These are phyloP conservation scores for Phytophthora cactorum DNA, from an alignment of 352 stramenopile species.

Conservation along the genomic window DNA sequence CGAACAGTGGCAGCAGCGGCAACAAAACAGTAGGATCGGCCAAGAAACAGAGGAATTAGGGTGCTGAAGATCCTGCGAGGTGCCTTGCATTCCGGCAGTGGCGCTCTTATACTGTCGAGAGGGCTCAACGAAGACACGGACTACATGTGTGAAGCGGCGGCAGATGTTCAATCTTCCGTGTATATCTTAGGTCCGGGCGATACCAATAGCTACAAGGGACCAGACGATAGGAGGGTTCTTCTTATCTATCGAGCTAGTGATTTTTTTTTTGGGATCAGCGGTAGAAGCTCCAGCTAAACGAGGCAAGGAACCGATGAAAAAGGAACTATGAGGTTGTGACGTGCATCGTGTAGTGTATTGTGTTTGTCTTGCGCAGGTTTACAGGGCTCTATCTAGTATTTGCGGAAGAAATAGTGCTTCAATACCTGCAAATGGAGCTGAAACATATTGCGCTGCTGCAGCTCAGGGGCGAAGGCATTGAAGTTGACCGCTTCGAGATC, in stretches of 20 bases:
- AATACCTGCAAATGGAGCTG: constrained; percentile 72
- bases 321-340: constrained; percentile 15
- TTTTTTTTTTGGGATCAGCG: constrained; percentile 14
- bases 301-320: constrained; percentile 34
- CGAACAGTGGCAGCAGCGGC: constrained; percentile 43
- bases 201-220: constrained; percentile 4
- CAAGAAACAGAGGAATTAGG: constrained; percentile 73
- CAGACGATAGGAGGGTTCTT: constrained; percentile 15
- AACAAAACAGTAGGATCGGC: constrained; percentile 54
- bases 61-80: constrained; percentile 7
- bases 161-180: constrained; percentile 24
- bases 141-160: constrained; percentile 14
- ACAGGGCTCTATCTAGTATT: constrained; percentile 69
- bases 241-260: constrained; percentile 16
- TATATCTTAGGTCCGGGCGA: constrained; percentile 22
- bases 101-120: constrained; percentile 13
- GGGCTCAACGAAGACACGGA: neutral
- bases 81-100: constrained; percentile 17
- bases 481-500: constrained; percentile 79
- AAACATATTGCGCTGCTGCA: constrained; percentile 63
- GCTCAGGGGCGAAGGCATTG: constrained; percentile 71
- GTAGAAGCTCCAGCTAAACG: constrained; percentile 27
- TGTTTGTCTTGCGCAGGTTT: constrained; percentile 23
- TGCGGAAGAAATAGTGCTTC: constrained; percentile 83
- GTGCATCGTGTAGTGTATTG: constrained; percentile 36